Percentiles rank a stretch among this genome's conserved stretches.
These are phyloP conservation scores for Trametes coccinea DNA, from an alignment of 768 basidiomycete species.

Conservation along the genomic window DNA sequence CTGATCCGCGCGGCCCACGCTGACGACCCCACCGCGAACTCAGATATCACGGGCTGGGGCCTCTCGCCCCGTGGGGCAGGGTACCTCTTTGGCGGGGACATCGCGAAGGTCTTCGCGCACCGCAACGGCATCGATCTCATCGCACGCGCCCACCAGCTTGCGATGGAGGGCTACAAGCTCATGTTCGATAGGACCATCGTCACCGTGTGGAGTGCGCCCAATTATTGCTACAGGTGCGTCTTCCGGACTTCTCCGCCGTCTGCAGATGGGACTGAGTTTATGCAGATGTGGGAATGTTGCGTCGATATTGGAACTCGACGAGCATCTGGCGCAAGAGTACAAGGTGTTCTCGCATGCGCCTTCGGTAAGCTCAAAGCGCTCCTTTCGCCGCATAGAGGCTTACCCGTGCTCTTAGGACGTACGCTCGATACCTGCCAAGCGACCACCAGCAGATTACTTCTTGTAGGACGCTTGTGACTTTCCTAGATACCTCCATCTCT, in stretches of 20 bases:
- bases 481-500: neutral
- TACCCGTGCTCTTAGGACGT: constrained; percentile 61
- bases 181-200: constrained; percentile 97
- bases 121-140: constrained; percentile 93
- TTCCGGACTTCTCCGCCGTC: constrained; percentile 4
- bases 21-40: neutral
- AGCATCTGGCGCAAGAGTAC: constrained; percentile 90
- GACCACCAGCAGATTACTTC: constrained; percentile 88
- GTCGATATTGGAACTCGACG: constrained; percentile 92
- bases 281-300: constrained; percentile 93
- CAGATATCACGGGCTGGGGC: constrained; percentile 94
- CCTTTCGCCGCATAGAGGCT: neutral
- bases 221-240: constrained; percentile 93
- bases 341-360: constrained; percentile 93
- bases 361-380: constrained; percentile 52
- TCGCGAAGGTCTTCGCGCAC: constrained; percentile 87
- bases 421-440: constrained; percentile 77
- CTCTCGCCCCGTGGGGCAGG: constrained; percentile 97
- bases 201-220: constrained; percentile 97
- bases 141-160: constrained; percentile 95
- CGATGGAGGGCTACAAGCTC: constrained; percentile 96
- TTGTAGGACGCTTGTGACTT: constrained; percentile 42
- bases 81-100: constrained; percentile 91
- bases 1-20: neutral
- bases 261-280: neutral